Evolutionary conservation across 148 eudicot species (phyloP).

Genomic region (Persicaria tinctoria): DNA sequence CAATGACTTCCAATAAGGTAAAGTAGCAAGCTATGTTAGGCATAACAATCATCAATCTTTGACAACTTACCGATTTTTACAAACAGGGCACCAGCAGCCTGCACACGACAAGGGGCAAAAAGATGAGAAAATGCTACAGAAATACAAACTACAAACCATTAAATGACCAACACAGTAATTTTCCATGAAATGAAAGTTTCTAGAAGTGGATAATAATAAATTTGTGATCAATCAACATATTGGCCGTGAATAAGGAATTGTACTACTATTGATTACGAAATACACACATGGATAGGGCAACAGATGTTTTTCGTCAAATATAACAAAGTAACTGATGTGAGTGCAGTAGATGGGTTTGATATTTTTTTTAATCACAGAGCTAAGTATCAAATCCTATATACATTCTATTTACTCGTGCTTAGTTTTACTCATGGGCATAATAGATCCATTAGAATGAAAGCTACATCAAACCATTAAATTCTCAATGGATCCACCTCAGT

Average conservation of each 20-base stretch:
- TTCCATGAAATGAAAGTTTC: not conserved
- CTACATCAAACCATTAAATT: not conserved
- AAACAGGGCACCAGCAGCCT: constrained; percentile 96
- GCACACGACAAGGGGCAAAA: constrained; percentile 26
- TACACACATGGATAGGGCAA: not conserved
- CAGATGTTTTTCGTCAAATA: not conserved
- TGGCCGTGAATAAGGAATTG: not conserved
- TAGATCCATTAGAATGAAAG: not conserved
- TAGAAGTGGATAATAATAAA: not conserved
- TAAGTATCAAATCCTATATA: not conserved
- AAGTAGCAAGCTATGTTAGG: not conserved
- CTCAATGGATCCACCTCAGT: not conserved
- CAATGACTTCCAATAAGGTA: not conserved
- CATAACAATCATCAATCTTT: not conserved
- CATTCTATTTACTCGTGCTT: not conserved
- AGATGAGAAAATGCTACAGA: not conserved
- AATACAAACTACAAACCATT: not conserved
- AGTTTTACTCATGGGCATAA: not conserved
- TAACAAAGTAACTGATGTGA: not conserved
- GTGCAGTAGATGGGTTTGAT: not conserved
- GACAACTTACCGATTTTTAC: constrained; percentile 67
- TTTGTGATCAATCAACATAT: not conserved
- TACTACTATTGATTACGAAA: not conserved
- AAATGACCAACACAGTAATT: not conserved
- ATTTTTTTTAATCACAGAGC: not conserved